These are phyloP conservation scores for Camellia sinensis DNA, from an alignment of 148 eudicot species.

Conservation along the genomic window DNA sequence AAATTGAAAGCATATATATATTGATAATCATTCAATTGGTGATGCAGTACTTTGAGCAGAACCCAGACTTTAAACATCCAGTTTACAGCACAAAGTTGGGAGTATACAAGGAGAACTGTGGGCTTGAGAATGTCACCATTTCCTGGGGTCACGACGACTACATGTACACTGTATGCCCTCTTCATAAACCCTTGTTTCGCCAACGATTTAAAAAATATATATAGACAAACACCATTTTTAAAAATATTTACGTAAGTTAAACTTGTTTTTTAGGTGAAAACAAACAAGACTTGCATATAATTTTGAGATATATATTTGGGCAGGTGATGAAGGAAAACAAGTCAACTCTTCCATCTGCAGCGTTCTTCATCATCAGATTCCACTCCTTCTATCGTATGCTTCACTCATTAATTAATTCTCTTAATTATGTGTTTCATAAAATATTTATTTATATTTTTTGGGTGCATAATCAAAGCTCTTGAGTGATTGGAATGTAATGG, in stretches of 20 bases:
- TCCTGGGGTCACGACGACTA: constrained; percentile 33
- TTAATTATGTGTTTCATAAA: too few species aligned
- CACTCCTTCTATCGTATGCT: constrained; percentile 18
- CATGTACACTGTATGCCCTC: constrained; percentile 21
- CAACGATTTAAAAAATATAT: too few species aligned
- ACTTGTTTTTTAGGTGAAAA: too few species aligned
- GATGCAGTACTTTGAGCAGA: constrained; percentile 20
- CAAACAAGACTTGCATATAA: too few species aligned
- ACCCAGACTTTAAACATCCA: constrained; percentile 23
- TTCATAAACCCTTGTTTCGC: too few species aligned
- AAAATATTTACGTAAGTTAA: too few species aligned
- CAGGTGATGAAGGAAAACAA: constrained; percentile 23
- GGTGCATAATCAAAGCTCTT: too few species aligned
- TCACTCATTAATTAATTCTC: too few species aligned
- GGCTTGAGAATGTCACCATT: constrained; percentile 21
- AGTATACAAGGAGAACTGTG: constrained; percentile 17
- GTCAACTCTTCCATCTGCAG: constrained; percentile 18
- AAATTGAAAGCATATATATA: background rate
- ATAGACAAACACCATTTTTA: too few species aligned
- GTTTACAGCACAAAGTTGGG: constrained; percentile 21
- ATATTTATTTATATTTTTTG: too few species aligned
- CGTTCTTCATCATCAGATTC: constrained; percentile 16
- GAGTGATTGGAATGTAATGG: too few species aligned
- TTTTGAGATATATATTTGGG: background rate
- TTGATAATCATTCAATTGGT: background rate